Base-by-base conservation (phyloP, 2,329 filamentous ascomycete genomes). In the Plectosphaerella plurivora region DNA sequence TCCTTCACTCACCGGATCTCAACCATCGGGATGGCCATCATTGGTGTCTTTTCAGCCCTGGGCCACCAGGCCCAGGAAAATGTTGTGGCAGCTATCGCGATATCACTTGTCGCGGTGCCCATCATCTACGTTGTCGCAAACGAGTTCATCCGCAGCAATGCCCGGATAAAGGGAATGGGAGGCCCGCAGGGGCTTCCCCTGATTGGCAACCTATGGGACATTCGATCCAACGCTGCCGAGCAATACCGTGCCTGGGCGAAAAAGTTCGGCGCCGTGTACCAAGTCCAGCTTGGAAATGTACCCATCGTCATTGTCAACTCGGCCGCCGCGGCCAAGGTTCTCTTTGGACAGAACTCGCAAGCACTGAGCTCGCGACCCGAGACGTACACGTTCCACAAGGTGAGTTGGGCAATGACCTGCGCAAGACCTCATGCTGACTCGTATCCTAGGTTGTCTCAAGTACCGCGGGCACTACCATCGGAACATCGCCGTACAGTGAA, bases 381-480 rank as follows among this genome's bases (percentile, higher is more conserved):
- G 55, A 79, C 82, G 50, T 82, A 83, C 63, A 82, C 78, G 1
- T 82, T 83, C 51, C 80, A 83, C 60, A 82, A 80, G 65, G 78
- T 78, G 12, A 20, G 51, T 46, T 18, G 37, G n/a, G n/a, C 4
- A 12, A n/a, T 8, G 11, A 11, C 2, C 20, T 11, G 16, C 14
- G 28, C 16, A 6, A 9, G 12, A n/a, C 12, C 6, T 4, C 24
- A 47, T 20, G 39, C 35, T 10, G 42, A 52, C 12, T 12, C 28
- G 4, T 16, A 45, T 18, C 18, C 7, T 46, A 83, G 79, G 78
- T 86, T 3, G 72, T 86, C 2, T 84, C 81, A 3, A 82, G 84
- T 44, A 87, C 84, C 0, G 79, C 83, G 1, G 83, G 84, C 6
- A 87, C 83, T 1, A 88, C 84, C 0, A 87, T 88, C 52, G 84